A percentile compares a stretch with the other conserved stretches of the same genome.
phyloP scores from a whole-genome alignment of 2,329 filamentous ascomycete genomes.

The Neopestalotiopsis clavispora region DNA sequence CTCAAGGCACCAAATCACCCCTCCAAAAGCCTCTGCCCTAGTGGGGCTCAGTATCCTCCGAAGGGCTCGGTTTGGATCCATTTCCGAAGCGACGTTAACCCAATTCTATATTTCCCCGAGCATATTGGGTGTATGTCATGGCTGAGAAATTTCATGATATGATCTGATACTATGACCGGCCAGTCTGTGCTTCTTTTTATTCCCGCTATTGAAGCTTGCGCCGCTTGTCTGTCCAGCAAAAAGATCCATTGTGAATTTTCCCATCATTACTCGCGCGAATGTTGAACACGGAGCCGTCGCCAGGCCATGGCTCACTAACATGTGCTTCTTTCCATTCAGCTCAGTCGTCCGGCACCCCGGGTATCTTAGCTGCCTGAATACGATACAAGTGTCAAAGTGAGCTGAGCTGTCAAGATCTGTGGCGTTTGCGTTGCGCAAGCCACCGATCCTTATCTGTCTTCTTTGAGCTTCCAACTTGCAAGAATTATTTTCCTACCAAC shows the following conservation, averaged over 20 bases:
- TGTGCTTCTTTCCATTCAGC: background rate
- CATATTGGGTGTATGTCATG: background rate
- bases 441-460: background rate
- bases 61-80: background rate
- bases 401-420: background rate
- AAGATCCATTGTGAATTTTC: background rate
- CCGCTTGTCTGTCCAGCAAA: background rate
- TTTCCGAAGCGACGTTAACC: background rate
- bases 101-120: background rate
- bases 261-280: background rate
- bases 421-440: background rate
- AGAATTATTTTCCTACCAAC: no score
- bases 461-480: no score
- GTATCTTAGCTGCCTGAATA: background rate
- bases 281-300: background rate
- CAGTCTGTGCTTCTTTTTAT: background rate
- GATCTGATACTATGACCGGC: background rate
- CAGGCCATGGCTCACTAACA: no score
- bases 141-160: background rate
- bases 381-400: background rate
- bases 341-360: background rate
- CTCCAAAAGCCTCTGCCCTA: background rate
- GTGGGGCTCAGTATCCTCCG: background rate
- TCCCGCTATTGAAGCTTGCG: background rate
- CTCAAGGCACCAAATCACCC: background rate